phyloP scores from a whole-genome alignment of 73 alveolate species.

The Paramecium sonneborni region DNA sequence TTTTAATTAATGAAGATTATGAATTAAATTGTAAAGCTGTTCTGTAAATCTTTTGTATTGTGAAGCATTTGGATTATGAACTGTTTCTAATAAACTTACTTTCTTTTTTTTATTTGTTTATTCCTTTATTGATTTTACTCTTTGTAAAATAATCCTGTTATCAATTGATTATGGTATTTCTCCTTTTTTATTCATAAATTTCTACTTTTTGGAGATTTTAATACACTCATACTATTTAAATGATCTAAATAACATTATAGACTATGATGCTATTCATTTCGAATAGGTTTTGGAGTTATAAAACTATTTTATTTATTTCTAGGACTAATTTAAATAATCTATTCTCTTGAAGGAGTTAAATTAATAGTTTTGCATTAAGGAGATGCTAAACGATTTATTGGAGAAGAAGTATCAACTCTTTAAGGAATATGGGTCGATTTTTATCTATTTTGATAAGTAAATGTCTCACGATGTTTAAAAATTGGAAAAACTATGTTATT shows the following conservation, averaged over 20 bases:
- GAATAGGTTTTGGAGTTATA: not conserved
- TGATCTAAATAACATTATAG: not conserved
- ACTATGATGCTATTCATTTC: not conserved
- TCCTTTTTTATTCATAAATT: not conserved
- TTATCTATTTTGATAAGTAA: not conserved
- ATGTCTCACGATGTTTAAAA: not conserved
- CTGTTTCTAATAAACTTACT: not conserved
- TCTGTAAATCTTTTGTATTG: not conserved
- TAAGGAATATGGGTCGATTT: not conserved
- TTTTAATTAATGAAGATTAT: conserved; percentile 19
- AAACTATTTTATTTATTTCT: not conserved
- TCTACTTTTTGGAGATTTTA: not conserved
- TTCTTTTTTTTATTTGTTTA: not conserved
- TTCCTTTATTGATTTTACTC: not conserved
- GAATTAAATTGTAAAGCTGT: not conserved
- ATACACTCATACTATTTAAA: not conserved
- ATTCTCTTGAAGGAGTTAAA: not conserved
- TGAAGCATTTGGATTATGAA: not conserved
- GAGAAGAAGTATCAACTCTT: not conserved
- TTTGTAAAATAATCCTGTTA: not conserved
- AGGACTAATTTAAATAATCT: not conserved
- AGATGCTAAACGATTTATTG: not conserved
- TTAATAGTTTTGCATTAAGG: not conserved
- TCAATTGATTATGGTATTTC: not conserved
- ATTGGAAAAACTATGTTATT: not conserved